phyloP scores from a whole-genome alignment of 2,329 filamentous ascomycete genomes.

The Didymella sp. region DNA sequence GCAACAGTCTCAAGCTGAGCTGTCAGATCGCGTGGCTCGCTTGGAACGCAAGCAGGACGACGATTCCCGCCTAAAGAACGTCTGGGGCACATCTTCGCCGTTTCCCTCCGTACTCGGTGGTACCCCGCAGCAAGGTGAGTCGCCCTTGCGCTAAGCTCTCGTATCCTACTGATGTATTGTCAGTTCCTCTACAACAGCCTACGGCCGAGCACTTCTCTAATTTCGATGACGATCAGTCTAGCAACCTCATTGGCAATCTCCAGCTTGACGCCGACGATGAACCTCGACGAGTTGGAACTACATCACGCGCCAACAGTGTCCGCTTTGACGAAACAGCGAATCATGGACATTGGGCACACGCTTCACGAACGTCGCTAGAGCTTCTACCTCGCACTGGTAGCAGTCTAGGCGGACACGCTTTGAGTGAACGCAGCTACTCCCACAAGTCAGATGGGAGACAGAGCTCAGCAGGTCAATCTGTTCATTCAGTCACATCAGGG shows the following conservation, averaged over 20 bases:
- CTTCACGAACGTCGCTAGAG: constrained; percentile 81
- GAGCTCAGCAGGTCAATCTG: constrained; percentile 87
- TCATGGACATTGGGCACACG: constrained; percentile 87
- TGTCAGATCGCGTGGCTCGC: constrained; percentile 66
- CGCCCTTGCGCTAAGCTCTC: not conserved
- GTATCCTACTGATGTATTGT: constrained; percentile 22
- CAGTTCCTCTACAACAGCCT: constrained; percentile 80
- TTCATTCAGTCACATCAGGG: constrained; percentile 77
- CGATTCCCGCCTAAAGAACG: constrained; percentile 74
- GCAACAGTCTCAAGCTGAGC: constrained; percentile 66
- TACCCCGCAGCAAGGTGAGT: constrained; percentile 86
- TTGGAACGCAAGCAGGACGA: constrained; percentile 69
- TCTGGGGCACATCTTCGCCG: constrained; percentile 84
- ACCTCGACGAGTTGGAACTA: constrained; percentile 80
- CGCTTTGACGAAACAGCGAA: constrained; percentile 96
- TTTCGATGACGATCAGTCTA: constrained; percentile 86
- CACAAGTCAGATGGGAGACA: constrained; percentile 96
- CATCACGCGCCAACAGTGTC: constrained; percentile 94
- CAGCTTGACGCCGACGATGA: constrained; percentile 89
- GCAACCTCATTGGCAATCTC: constrained; percentile 78
- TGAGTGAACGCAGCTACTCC: constrained; percentile 90
- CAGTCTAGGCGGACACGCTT: constrained; percentile 75
- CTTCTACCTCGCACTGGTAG: constrained; percentile 81
- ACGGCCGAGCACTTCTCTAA: constrained; percentile 86
- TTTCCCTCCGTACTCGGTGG: constrained; percentile 86